Base-by-base conservation (phyloP, 495 filamentous ascomycete species). In the Xylaria bambusicola region DNA sequence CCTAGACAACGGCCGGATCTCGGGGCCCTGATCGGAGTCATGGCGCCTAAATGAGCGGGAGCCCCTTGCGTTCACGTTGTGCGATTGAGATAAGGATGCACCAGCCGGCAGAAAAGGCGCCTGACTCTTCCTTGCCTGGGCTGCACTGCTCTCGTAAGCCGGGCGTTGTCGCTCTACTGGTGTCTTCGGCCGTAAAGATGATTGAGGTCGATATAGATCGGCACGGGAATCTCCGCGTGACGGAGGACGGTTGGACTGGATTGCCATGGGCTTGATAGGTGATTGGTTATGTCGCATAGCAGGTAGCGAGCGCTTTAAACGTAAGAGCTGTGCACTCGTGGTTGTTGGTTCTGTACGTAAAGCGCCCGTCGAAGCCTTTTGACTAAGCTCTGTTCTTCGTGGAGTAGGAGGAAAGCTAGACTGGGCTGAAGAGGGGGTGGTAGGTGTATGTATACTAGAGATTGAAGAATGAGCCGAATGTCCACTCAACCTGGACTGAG, bases 251-350 rank as follows among this genome's bases (percentile, higher is more conserved):
- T 85, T 84, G 48, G 79, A 78, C 18, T 80, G 76, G 35, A 77
- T 66, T 2, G 58, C 57, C 20, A 68, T 65, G 66, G 71, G 67
- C 38, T 81, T 79, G 6, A 64, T 72, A 27, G 77, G 76, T 27
- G 73, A 73, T 45, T 81, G 79, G 29, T 74, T 64, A 52, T 76
- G 77, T 50, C 89, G 82, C 76, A 97, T 88, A 23, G 82, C 85
- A 23, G 94, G 92, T 74, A 95, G 82, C 6, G 95, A 98, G 49
- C 92, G 85, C 76, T 98, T 98, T 26, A 91, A 76, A 69, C 86
- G 87, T 35, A 98, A 78, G 27, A 91, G 74, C 62, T 94, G 89
- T 23, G 88, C 83, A 66, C 78, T 86, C 13, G 88, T 88, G 12
- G 88, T 87, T 26, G 86, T 88, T 5, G 84, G 82, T 62, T 90